These are phyloP conservation scores for Nakazawaea ishiwadae DNA, from an alignment of 805 yeast species.

Conservation along the genomic window DNA sequence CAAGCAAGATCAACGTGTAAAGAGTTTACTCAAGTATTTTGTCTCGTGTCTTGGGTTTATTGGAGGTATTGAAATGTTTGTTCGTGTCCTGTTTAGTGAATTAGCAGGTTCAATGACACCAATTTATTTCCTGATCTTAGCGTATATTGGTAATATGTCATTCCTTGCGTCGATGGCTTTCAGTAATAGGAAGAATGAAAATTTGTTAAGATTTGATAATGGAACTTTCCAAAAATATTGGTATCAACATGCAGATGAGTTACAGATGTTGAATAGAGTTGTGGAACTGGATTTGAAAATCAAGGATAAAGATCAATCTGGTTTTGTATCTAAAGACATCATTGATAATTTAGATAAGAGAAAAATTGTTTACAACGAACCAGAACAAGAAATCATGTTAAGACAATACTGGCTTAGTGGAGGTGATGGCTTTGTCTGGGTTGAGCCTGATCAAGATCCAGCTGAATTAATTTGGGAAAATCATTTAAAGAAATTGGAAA, in stretches of 20 bases:
- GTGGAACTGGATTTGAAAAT: conserved; percentile 60
- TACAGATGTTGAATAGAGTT: conserved; percentile 59
- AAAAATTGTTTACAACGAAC: conserved; percentile 39
- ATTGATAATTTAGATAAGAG: conserved; percentile 26
- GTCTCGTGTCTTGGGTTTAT: conserved; percentile 38
- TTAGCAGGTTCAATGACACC: conserved; percentile 29
- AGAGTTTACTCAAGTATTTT: conserved; percentile 29
- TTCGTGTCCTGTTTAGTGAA: conserved; percentile 35
- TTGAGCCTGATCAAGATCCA: conserved; percentile 87
- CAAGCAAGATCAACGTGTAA: conserved; percentile 28
- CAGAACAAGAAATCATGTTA: conserved; percentile 60
- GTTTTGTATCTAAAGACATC: conserved; percentile 30
- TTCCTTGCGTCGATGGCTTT: conserved; percentile 38
- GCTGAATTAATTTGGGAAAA: conserved; percentile 49
- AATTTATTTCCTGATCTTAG: conserved; percentile 41
- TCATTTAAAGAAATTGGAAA: conserved; percentile 19
- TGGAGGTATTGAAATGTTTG: conserved; percentile 42
- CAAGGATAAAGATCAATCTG: conserved; percentile 33
- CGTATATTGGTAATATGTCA: conserved; percentile 44
- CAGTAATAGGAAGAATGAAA: conserved; percentile 45
- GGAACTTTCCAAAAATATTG: conserved; percentile 63
- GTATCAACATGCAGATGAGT: conserved; percentile 62
- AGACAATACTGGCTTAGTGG: conserved; percentile 86
- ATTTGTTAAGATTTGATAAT: conserved; percentile 53
- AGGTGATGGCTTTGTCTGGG: conserved; percentile 87